Percentiles rank a stretch among this genome's conserved stretches.
These are phyloP conservation scores for Neurospora crassa DNA, from an alignment of 2,329 filamentous ascomycete genomes.

Conservation along the genomic window DNA sequence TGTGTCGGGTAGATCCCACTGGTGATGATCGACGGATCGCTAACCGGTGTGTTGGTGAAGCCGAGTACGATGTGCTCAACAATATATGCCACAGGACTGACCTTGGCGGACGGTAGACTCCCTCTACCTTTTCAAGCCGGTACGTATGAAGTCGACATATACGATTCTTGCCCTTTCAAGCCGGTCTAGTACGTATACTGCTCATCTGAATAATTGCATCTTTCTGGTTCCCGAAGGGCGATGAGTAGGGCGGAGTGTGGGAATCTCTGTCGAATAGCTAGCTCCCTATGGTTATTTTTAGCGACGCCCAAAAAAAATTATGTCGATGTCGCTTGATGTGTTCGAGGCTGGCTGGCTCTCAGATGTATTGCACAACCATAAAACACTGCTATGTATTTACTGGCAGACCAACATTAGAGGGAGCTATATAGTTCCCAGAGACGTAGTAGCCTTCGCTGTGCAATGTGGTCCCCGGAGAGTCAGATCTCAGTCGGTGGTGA, in stretches of 20 bases:
- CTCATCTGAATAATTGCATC: conserved; percentile 1
- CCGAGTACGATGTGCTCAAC: not conserved
- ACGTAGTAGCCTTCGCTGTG: not conserved
- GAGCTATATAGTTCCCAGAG: not conserved
- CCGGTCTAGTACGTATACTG: not conserved
- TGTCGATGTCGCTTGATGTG: not conserved
- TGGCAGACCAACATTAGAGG: not conserved
- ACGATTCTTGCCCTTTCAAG: not conserved
- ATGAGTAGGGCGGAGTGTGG: not conserved
- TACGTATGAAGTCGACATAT: not conserved
- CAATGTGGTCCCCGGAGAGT: conserved; percentile 1
- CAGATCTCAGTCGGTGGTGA: not conserved
- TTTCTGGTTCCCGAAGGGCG: not conserved
- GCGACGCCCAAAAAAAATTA: not conserved
- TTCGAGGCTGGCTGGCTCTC: not conserved
- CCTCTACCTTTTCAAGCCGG: not conserved
- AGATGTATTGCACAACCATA: not conserved
- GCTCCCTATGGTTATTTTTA: not conserved
- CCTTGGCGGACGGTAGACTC: not conserved
- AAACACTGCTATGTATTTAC: not conserved
- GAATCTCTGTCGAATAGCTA: not conserved
- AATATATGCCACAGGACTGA: not conserved
- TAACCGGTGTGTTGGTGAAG: conserved; percentile 7
- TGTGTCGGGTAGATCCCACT: conserved; percentile 13
- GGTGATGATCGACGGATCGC: conserved; percentile 18